Conservation (phyloP, 495 filamentous ascomycete species). For the Pseudevernia furfuracea region DNA sequence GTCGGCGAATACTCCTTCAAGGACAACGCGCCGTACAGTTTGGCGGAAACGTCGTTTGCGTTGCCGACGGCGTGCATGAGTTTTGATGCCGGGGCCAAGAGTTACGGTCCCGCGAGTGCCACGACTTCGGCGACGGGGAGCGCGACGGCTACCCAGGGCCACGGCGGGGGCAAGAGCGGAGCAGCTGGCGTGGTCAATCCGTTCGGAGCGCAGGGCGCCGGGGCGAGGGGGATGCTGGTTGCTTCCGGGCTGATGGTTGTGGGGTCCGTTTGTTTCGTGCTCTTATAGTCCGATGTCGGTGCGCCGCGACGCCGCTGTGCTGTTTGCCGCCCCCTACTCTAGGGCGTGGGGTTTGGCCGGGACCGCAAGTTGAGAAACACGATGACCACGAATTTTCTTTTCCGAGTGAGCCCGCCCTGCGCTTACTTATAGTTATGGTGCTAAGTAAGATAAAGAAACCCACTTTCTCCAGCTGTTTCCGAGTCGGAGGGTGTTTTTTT, state of each 20-base stretch:
- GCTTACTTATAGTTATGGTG: too few relatives aligned
- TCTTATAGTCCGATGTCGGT: neutral
- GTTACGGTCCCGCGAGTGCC: constrained; percentile 11
- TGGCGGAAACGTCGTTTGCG: constrained; percentile 16
- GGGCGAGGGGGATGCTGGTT: neutral
- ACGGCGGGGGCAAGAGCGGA: neutral
- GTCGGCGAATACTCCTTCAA: neutral
- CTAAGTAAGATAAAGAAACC: too few relatives aligned
- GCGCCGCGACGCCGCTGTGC: too few relatives aligned
- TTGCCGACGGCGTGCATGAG: constrained; percentile 26
- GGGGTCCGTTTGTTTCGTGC: neutral
- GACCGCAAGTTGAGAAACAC: too few relatives aligned
- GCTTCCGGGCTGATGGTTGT: neutral
- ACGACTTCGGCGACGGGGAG: neutral
- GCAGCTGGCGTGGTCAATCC: neutral
- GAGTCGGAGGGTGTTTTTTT: too few relatives aligned
- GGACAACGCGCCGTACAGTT: neutral
- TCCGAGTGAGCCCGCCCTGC: too few relatives aligned
- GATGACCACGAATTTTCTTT: too few relatives aligned
- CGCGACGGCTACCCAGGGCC: neutral
- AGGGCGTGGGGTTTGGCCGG: too few relatives aligned
- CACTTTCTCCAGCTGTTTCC: too few relatives aligned
- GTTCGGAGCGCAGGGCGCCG: neutral
- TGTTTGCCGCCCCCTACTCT: too few relatives aligned
- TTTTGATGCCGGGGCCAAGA: constrained; percentile 22